Conservation (phyloP, 139 green algal species). For the Pleodorina starrii region DNA sequence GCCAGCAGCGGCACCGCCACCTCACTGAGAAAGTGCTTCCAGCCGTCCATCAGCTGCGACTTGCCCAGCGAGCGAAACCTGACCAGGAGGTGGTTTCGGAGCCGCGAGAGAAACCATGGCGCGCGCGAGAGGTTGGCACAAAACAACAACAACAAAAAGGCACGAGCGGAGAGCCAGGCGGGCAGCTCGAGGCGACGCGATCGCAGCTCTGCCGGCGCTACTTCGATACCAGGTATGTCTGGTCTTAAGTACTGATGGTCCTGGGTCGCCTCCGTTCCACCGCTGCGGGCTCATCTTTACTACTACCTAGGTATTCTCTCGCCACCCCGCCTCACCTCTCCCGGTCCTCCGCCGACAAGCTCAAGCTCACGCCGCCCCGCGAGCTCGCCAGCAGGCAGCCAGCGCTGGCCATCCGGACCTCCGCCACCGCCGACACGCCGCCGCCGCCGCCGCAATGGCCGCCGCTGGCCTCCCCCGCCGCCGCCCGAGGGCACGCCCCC, state of each 20-base stretch:
- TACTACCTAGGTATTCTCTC: too few relatives aligned
- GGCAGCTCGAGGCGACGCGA: too few relatives aligned
- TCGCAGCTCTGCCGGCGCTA: too few relatives aligned
- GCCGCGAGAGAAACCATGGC: too few relatives aligned
- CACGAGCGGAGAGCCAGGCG: too few relatives aligned
- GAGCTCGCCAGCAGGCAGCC: not conserved
- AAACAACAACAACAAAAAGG: too few relatives aligned
- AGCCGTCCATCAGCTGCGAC: conserved; percentile 18
- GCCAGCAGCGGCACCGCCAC: conserved; percentile 26
- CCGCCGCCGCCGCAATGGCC: not conserved
- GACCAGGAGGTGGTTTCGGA: too few relatives aligned
- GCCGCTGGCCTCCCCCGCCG: not conserved
- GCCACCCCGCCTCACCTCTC: conserved; percentile 4
- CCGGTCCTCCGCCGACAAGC: not conserved
- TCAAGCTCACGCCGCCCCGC: not conserved
- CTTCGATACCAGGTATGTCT: too few relatives aligned
- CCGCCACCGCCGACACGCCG: not conserved
- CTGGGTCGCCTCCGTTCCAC: too few relatives aligned
- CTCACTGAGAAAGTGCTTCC: conserved; percentile 43
- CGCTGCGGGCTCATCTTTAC: too few relatives aligned
- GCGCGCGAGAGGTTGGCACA: too few relatives aligned
- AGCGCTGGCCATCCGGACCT: not conserved
- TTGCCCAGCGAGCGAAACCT: conserved; percentile 36
- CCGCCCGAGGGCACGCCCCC: not conserved
- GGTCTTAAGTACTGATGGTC: too few relatives aligned